These are phyloP conservation scores for Auriculariales sp. DNA, from an alignment of 768 basidiomycete genomes.

Conservation along the genomic window DNA sequence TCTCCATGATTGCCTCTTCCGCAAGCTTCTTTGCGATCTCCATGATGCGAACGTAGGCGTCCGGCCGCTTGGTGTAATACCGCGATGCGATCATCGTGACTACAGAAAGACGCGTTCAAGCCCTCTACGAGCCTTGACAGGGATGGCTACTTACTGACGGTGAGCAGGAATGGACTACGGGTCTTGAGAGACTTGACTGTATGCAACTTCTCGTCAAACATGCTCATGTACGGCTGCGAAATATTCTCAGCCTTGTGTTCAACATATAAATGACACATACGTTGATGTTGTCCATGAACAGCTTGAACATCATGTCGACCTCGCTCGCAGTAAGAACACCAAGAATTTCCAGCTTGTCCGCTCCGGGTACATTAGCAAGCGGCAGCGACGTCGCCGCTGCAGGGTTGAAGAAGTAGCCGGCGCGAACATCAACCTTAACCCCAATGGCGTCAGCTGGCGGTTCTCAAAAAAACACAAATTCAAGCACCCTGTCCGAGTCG, in stretches of 20 bases:
- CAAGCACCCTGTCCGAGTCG: too few relatives aligned
- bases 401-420: too few relatives aligned
- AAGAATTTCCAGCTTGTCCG: slow-evolving; percentile 25
- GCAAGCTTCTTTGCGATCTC: slow-evolving; percentile 52
- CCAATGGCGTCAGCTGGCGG: too few relatives aligned
- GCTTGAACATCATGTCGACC: slow-evolving; percentile 33
- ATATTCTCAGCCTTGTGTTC: too few relatives aligned
- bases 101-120: too few relatives aligned
- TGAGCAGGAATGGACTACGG: slow-evolving; percentile 23
- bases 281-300: slow-evolving; percentile 24
- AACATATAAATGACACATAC: too few relatives aligned
- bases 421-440: too few relatives aligned
- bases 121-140: too few relatives aligned
- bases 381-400: too few relatives aligned
- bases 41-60: slow-evolving; percentile 41
- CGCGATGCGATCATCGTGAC: slow-evolving; percentile 63
- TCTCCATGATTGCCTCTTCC: slow-evolving; percentile 43
- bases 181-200: slow-evolving; percentile 21
- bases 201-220: slow-evolving; percentile 24
- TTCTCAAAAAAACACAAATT: too few relatives aligned
- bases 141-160: slow-evolving; percentile 12
- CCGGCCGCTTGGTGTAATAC: slow-evolving; percentile 41
- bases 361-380: too few relatives aligned
- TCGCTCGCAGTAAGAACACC: slow-evolving; percentile 36
- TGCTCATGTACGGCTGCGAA: slow-evolving; percentile 17